A percentile compares a stretch with the other conserved stretches of the same genome.
phyloP scores from a whole-genome alignment of 371 early-diverging fungal species.

The Mortierella sp. region DNA sequence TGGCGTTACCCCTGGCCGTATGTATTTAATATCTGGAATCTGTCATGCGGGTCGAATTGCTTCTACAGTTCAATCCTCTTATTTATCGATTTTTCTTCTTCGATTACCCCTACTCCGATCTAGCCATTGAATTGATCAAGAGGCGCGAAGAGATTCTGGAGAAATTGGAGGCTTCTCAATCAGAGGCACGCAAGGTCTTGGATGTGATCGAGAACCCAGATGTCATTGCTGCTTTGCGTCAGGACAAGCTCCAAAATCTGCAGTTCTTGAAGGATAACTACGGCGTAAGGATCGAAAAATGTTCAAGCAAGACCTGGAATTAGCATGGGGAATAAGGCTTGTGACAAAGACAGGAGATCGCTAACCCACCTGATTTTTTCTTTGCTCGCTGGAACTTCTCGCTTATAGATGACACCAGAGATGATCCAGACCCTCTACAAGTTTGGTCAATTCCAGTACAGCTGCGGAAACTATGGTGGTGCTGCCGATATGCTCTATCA shows the following conservation, averaged over 20 bases:
- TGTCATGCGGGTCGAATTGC: neutral
- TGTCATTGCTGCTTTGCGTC: slow-evolving; percentile 88
- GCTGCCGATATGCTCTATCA: slow-evolving; percentile 95
- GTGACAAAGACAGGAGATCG: neutral
- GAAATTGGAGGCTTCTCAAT: slow-evolving; percentile 79
- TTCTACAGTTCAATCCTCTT: neutral
- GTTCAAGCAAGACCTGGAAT: neutral
- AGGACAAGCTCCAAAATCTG: slow-evolving; percentile 92
- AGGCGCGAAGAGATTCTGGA: slow-evolving; percentile 81
- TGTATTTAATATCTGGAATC: neutral
- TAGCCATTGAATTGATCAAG: slow-evolving; percentile 73
- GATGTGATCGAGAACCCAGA: slow-evolving; percentile 92
- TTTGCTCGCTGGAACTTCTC: neutral
- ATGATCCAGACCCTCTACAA: slow-evolving; percentile 88
- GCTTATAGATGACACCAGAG: slow-evolving; percentile 81
- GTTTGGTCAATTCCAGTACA: slow-evolving; percentile 91
- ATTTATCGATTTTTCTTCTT: neutral
- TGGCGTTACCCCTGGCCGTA: slow-evolving; percentile 76
- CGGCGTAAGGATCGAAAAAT: slow-evolving; percentile 62
- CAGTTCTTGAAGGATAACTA: slow-evolving; percentile 87
- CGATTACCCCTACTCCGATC: neutral
- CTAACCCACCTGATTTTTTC: no score
- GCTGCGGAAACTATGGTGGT: slow-evolving; percentile 91
- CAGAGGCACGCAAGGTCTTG: slow-evolving; percentile 86
- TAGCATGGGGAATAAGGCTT: neutral